These are phyloP conservation scores for Fomitopsis palustris DNA, from an alignment of 1,284 basidiomycete species.

Conservation along the genomic window DNA sequence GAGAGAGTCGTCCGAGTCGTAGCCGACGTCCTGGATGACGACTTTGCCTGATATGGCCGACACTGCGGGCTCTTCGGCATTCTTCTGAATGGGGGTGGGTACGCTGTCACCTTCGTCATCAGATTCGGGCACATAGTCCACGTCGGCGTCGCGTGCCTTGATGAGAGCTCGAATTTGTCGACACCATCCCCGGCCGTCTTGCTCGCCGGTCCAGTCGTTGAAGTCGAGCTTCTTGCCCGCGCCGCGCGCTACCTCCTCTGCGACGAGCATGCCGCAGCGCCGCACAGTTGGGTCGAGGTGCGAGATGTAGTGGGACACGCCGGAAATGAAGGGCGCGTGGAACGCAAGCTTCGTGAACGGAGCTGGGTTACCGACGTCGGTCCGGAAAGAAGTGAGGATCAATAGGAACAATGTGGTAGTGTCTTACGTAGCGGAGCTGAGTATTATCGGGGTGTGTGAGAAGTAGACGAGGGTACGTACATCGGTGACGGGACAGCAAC, in stretches of 20 bases:
- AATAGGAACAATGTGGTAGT: conserved; percentile 70
- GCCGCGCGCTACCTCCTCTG: conserved; percentile 70
- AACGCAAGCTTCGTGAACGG: conserved; percentile 40
- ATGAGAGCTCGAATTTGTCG: conserved; percentile 53
- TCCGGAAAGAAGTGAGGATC: conserved; percentile 55
- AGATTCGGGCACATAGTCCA: conserved; percentile 13
- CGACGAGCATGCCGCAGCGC: conserved; percentile 91
- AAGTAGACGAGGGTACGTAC: conserved; percentile 36
- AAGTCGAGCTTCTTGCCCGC: conserved; percentile 73
- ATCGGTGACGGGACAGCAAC: conserved; percentile 62
- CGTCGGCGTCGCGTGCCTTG: conserved; percentile 42
- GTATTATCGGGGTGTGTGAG: neutral
- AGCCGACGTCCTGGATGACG: conserved; percentile 28
- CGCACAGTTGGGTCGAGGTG: conserved; percentile 79
- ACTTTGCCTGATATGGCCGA: conserved; percentile 4
- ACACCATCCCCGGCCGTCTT: conserved; percentile 68
- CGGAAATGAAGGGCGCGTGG: conserved; percentile 66
- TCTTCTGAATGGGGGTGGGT: neutral
- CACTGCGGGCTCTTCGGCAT: neutral
- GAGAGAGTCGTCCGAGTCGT: conserved; percentile 82
- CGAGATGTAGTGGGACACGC: conserved; percentile 73
- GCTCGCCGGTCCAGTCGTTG: conserved; percentile 79
- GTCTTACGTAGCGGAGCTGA: conserved; percentile 37
- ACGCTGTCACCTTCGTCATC: conserved; percentile 5
- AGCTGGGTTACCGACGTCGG: conserved; percentile 36